Base-by-base conservation (phyloP, 2,329 filamentous ascomycete species). In the Aspergillus fructus region DNA sequence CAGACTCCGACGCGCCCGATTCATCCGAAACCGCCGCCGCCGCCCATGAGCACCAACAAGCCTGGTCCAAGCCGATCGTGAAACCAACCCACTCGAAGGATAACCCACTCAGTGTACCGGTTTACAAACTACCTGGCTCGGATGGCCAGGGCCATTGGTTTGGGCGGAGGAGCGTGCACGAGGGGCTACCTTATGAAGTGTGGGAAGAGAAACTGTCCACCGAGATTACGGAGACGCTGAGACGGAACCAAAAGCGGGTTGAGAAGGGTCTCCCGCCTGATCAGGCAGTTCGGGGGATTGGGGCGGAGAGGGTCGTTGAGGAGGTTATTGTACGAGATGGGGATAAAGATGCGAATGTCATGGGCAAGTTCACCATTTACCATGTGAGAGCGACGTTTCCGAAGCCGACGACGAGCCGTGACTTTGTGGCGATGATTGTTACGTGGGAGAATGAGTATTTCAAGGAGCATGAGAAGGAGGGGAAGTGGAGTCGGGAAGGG, bases 91-190 rank as follows among this genome's bases (percentile, higher is more conserved):
- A 82, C 42, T 74, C 83, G 3, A 86, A 82, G 64, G 88, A 93
- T 19, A 94, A 96, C 67, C 89, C 91, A 0, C 79, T 91, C 8
- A 86, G 83, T 0, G 87, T 97, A 60, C 82, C 81, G 55, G 86
- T 97, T 23, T 96, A 89, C 77, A 96, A 96, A 72, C 81, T 94
- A 59, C 78, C 82, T 0, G 85, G 88, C 2, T 88, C 90, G 66
- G 93, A 97, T 73, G 87, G 91, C 39, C 88, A 88, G 62, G 93
- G 93, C 2, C 82, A 89, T 7, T 97, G 93, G 93, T 97, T 97
- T 74, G 91, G 91, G 23, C 80, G 93, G 55, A 81, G 89, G 49
- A 96, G 91, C 70, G 81, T 96, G 19, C 92, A 97, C 68, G 86
- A 89, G 65, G 90, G 88, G 0, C 72, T 96, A 19, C 81, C 86